Base-by-base conservation (phyloP, 805 yeast species). In the Tetrapisispora nanseiensis region DNA sequence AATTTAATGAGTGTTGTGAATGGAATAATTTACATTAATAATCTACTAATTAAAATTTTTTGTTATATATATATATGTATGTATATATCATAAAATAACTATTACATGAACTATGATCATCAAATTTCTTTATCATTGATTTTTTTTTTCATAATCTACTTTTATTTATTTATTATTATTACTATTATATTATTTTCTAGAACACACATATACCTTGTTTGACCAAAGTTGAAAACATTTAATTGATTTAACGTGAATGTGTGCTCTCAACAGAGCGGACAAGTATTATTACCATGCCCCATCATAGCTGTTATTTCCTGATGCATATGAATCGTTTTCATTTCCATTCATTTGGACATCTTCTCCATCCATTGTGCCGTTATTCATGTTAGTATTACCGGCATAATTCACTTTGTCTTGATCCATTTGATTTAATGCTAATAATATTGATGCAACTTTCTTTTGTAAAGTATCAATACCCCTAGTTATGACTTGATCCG, bases 401-500 rank as follows among this genome's bases (percentile, higher is more conserved):
- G 74, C 67, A 36, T 61, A 65, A 41, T 67, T 59, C 23, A 55
- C 57, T 45, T 57, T 61, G 51, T 52, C 67, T 54, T 55, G 67
- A 49, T 57, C 70, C 70, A 61, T 61, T 52, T 59, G 73, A 59
- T 51, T 76, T 70, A 51, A 84, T 65, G 59, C 89, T 84, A 63
- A 80, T 74, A 45, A 84, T 76, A 92, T 80, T 45, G 85, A 84
- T 11, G 97, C 98, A 37, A 92, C 77, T 65, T 92, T 92, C 65
- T 80, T 80, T 62, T 87, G 95, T 53, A 92, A 67, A 26, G 87
- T 87, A 41, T 76, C 80, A 51, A 94, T 79, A 37, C 95, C 89
- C 54, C 89, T 78, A 40, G 79, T 66, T 19, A 92, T 86, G 23
- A 92, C 96, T 51, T 86, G 95, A 56, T 87, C 84, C 1, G 96